Evolutionary conservation across 306 rosid species (phyloP).

Genomic region (Styphnolobium japonicum): DNA sequence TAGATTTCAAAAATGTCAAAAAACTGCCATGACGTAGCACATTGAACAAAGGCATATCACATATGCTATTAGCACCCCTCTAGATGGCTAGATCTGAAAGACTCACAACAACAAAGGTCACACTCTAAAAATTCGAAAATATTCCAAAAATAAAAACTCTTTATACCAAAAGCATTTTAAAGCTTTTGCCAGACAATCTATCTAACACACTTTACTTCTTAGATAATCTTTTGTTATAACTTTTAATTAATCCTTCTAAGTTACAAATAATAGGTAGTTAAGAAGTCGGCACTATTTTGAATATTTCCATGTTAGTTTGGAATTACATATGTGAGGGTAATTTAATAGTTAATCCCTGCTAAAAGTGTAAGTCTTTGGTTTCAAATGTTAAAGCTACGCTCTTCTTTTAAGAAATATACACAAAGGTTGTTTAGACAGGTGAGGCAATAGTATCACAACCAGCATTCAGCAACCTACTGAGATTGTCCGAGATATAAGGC

Average conservation of each 20-base stretch:
- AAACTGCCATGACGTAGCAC: not conserved
- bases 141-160: too few species aligned
- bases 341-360: not conserved
- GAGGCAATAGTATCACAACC: not conserved
- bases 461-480: not conserved
- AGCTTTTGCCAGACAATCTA: not conserved
- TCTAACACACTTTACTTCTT: not conserved
- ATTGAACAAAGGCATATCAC: not conserved
- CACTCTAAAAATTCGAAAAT: too few species aligned
- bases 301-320: slow-evolving; percentile 14
- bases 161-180: not conserved
- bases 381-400: not conserved
- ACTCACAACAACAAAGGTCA: too few species aligned
- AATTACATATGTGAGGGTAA: not conserved
- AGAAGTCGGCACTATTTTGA: slow-evolving; percentile 24
- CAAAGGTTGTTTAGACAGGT: slow-evolving; percentile 21
- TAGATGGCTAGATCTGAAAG: too few species aligned
- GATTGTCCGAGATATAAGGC: slow-evolving; percentile 14
- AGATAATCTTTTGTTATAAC: not conserved
- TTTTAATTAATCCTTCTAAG: not conserved
- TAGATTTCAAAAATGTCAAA: not conserved
- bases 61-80: not conserved
- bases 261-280: not conserved
- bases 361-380: slow-evolving; percentile 8
- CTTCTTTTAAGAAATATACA: slow-evolving; percentile 8